These are phyloP conservation scores for Favolaschia claudopus DNA, from an alignment of 768 basidiomycete genomes.

Conservation along the genomic window DNA sequence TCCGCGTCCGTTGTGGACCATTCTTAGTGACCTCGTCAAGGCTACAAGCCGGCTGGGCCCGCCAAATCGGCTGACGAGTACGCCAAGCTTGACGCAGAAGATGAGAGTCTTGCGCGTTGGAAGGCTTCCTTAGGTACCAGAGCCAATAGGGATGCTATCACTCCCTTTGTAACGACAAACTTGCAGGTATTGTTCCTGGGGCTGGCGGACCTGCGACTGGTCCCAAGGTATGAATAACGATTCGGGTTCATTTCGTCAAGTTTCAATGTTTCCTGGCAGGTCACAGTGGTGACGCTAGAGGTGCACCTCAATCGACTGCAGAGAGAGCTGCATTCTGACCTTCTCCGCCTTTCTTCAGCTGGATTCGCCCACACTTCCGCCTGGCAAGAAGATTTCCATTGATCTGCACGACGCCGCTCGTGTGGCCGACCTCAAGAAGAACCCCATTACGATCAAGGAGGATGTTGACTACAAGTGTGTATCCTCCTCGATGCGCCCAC, in stretches of 20 bases:
- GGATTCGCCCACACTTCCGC: conserved; percentile 72
- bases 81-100: conserved; percentile 84
- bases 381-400: conserved; percentile 68
- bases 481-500: background rate
- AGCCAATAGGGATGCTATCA: conserved; percentile 50
- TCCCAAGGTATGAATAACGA: conserved; percentile 64
- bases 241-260: background rate
- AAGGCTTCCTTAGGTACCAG: conserved; percentile 91
- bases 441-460: conserved; percentile 82
- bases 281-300: conserved; percentile 78
- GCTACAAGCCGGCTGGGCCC: conserved; percentile 71
- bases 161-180: conserved; percentile 67
- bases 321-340: background rate
- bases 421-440: conserved; percentile 71
- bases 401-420: conserved; percentile 62
- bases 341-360: conserved; percentile 43
- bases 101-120: conserved; percentile 95
- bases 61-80: conserved; percentile 84
- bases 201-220: conserved; percentile 48
- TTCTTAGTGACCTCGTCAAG: conserved; percentile 44
- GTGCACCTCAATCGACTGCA: background rate
- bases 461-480: conserved; percentile 89
- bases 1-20: conserved; percentile 9
- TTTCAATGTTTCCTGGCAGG: conserved; percentile 50
- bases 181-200: conserved; percentile 65